These are phyloP conservation scores for Penicillium sp. DNA, from an alignment of 2,329 filamentous ascomycete genomes.

Conservation along the genomic window DNA sequence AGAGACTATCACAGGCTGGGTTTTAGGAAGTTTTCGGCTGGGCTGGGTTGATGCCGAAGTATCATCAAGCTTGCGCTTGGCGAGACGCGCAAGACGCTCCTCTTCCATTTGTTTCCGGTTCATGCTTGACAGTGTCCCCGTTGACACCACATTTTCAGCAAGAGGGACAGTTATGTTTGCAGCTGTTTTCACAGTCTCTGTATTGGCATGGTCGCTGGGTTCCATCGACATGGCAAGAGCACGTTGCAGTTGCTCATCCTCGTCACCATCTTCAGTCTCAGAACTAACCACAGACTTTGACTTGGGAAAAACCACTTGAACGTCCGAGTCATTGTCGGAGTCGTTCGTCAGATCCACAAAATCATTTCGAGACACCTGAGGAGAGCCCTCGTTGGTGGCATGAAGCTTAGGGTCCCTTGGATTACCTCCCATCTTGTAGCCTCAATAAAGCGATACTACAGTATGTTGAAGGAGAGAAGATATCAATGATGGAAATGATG, in stretches of 20 bases:
- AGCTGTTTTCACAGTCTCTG: background rate
- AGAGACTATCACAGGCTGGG: background rate
- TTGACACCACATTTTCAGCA: too few relatives aligned
- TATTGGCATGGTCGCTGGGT: constrained; percentile 3
- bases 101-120: constrained; percentile 83
- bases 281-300: constrained; percentile 30
- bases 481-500: background rate
- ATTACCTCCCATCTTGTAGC: constrained; percentile 3
- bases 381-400: constrained; percentile 25
- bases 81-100: constrained; percentile 70
- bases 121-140: constrained; percentile 51
- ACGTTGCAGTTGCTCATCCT: constrained; percentile 39
- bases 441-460: background rate
- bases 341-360: constrained; percentile 38
- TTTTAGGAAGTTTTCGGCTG: constrained; percentile 26
- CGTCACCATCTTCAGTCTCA: constrained; percentile 23
- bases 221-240: constrained; percentile 39
- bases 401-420: constrained; percentile 20
- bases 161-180: background rate
- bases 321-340: constrained; percentile 30
- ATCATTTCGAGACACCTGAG: constrained; percentile 1
- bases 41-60: constrained; percentile 30
- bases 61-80: constrained; percentile 55
- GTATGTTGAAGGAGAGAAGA: background rate
- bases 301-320: constrained; percentile 26